Base-by-base conservation (phyloP, 1,284 basidiomycete species). In the Fistulina hepatica region DNA sequence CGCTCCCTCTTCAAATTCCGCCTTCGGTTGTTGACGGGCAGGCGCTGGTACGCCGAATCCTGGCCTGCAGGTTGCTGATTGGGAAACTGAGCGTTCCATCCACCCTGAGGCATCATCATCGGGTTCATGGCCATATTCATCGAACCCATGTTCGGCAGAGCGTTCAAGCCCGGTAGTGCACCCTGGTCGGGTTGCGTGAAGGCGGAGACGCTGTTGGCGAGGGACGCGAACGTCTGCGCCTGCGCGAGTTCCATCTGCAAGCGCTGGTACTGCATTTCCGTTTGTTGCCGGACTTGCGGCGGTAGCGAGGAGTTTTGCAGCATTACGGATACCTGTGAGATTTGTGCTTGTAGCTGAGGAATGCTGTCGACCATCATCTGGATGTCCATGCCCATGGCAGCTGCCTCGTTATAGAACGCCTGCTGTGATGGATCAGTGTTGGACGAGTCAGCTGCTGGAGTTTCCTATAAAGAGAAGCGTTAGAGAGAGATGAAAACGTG, bases 11-110 rank as follows among this genome's bases (percentile, higher is more conserved):
- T 88, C 47, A 82, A 51, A 44, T 73, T 75, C 51, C 81, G 63
- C 40, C 84, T 67, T 43, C 83, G 64, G 48, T 81, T 84, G 52
- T 86, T 88, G 40, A 86, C 57, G 21, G 84, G 82, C 36, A 85
- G 53, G 33, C 84, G 67, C 54, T 89, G 83, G 55, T 88, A 88
- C n/a, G 84, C 79, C 10, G 82, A 84, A 45, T 86, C 83, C 51
- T 74, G 73, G 5, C 68, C 68, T 33, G 68, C 63, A n/a, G n/a
- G n/a, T n/a, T n/a, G n/a, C n/a, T n/a, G n/a, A n/a, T n/a, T n/a
- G n/a, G n/a, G n/a, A 27, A 69, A 69, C 52, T 80, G 78, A 11
- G 37, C 23, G 4, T 34, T 40, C 28, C 39, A 31, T n/a, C 28
- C 28, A 8, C 15, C 15, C 28, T 31, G 28, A 8, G 9, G 9